phyloP scores from a whole-genome alignment of 257 asterid species.

The Plantago elongata region DNA sequence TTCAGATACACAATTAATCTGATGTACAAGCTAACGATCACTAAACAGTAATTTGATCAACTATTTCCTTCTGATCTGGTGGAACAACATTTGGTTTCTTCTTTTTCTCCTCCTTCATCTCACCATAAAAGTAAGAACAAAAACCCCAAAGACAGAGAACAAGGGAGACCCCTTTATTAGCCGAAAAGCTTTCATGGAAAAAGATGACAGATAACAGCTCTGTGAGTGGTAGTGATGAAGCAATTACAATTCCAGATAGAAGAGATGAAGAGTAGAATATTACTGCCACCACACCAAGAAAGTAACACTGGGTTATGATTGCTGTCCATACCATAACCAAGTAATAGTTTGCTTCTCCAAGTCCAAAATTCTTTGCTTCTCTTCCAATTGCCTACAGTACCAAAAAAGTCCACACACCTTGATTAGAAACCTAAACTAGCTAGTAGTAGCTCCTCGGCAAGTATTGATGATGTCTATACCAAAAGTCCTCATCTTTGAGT shows the following conservation, averaged over 20 bases:
- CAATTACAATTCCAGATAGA: not conserved
- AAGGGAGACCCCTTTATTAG: constrained; percentile 2
- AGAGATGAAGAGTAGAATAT: constrained; percentile 12
- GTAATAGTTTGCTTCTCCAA: not conserved
- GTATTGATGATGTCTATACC: too few species aligned
- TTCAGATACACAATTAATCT: too few species aligned
- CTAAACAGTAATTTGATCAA: too few species aligned
- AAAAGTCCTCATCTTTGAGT: too few species aligned
- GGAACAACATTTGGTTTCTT: not conserved
- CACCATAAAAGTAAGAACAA: not conserved
- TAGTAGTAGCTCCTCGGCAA: too few species aligned
- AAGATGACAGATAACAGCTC: constrained; percentile 1
- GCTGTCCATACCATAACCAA: not conserved
- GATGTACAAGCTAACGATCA: too few species aligned
- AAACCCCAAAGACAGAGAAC: constrained; percentile 14
- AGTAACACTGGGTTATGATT: constrained; percentile 1
- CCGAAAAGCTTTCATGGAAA: constrained; percentile 8
- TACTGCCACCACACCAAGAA: constrained; percentile 1
- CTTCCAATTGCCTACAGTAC: not conserved
- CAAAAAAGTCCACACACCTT: too few species aligned
- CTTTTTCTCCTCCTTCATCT: not conserved
- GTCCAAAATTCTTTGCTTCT: not conserved
- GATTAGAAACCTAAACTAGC: too few species aligned
- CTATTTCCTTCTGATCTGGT: too few species aligned
- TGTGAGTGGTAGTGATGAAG: not conserved